Evolutionary conservation across 2,329 filamentous ascomycete genomes (phyloP).

Genomic region (Talaromyces sp.): DNA sequence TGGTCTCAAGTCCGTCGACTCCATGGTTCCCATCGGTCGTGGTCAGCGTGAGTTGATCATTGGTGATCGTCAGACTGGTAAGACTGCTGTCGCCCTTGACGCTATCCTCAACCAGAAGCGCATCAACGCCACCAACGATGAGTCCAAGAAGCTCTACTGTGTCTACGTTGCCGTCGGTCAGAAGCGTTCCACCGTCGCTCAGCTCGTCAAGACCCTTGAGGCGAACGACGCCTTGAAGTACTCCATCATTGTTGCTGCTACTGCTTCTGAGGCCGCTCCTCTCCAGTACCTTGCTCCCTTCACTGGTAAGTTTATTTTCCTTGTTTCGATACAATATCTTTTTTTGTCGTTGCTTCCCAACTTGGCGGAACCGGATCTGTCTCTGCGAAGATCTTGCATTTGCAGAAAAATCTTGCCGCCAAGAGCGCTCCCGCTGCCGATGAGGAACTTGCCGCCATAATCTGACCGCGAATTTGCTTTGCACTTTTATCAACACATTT

Average conservation of each 20-base stretch:
- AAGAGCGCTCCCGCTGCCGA: conserved; percentile 5
- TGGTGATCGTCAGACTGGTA: conserved; percentile 99
- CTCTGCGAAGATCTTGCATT: neutral
- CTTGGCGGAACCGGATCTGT: neutral
- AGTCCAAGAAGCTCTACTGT: conserved; percentile 99
- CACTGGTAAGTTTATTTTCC: conserved; percentile 55
- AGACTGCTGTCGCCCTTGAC: conserved; percentile 97
- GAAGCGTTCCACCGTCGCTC: conserved; percentile 98
- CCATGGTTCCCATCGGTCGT: conserved; percentile 99
- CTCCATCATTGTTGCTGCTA: conserved; percentile 87
- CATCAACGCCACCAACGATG: conserved; percentile 84
- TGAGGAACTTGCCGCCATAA: conserved; percentile 20
- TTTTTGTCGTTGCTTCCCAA: conserved; percentile 7
- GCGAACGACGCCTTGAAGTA: conserved; percentile 99
- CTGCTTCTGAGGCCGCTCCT: conserved; percentile 92
- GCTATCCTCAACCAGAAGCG: conserved; percentile 99
- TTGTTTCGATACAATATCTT: neutral
- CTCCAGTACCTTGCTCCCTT: conserved; percentile 94
- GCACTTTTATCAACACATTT: neutral
- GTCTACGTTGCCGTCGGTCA: conserved; percentile 98
- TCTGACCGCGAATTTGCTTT: neutral
- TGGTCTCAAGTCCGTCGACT: conserved; percentile 97
- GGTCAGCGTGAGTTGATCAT: conserved; percentile 99
- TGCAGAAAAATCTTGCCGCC: neutral
- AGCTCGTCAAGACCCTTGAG: conserved; percentile 99